These are phyloP conservation scores for Cystobasidiaceae sp. DNA, from an alignment of 1,284 basidiomycete genomes.

Conservation along the genomic window DNA sequence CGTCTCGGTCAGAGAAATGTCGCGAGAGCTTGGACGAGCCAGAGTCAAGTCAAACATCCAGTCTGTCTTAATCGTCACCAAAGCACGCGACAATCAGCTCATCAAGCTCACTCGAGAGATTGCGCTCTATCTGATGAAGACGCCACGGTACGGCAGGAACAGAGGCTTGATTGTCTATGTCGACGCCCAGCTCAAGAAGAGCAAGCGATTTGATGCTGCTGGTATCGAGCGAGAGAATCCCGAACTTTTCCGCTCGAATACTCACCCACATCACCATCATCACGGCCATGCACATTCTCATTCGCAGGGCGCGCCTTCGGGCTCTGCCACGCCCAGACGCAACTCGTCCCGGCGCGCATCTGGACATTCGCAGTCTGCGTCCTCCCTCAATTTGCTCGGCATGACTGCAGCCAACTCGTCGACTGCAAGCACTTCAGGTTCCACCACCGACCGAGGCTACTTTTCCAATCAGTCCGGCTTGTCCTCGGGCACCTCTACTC, in stretches of 20 bases:
- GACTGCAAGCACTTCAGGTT: not conserved
- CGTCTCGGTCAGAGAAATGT: conserved; percentile 95
- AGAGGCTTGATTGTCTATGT: conserved; percentile 64
- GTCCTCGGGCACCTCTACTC: conserved; percentile 20
- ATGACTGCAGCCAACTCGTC: conserved; percentile 20
- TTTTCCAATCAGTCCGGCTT: not conserved
- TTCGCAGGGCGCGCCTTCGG: not conserved
- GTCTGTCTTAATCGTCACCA: conserved; percentile 91
- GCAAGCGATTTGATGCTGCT: conserved; percentile 88
- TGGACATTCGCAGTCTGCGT: not conserved
- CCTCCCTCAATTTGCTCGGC: conserved; percentile 23
- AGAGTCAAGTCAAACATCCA: conserved; percentile 87
- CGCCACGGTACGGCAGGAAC: conserved; percentile 11
- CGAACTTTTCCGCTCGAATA: conserved; percentile 61
- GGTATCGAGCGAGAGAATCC: conserved; percentile 83
- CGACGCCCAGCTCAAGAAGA: conserved; percentile 83
- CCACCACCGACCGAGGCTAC: not conserved
- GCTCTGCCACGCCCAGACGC: not conserved
- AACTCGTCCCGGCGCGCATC: not conserved
- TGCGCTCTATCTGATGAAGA: conserved; percentile 84
- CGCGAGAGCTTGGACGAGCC: conserved; percentile 93
- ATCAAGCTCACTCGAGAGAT: conserved; percentile 92
- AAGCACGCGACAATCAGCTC: conserved; percentile 92
- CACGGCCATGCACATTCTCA: not conserved
- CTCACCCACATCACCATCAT: conserved; percentile 8